These are phyloP conservation scores for Sclerotinia nivalis DNA, from an alignment of 2,329 filamentous ascomycete species.

Conservation along the genomic window DNA sequence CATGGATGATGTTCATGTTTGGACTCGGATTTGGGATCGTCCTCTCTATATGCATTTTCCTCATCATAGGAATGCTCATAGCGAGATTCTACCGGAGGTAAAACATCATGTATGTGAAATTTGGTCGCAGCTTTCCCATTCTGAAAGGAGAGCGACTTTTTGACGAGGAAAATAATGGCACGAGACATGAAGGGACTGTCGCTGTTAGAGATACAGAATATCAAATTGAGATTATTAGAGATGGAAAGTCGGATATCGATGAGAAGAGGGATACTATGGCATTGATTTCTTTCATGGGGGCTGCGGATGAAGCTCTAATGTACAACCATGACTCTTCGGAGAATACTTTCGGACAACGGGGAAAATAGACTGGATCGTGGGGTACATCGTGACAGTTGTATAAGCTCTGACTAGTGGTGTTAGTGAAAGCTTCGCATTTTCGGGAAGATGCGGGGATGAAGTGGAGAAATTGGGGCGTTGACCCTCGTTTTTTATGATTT, in stretches of 20 bases:
- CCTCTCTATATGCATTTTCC: neutral
- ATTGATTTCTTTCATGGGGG: neutral
- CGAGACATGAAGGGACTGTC: neutral
- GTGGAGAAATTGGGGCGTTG: neutral
- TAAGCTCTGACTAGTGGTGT: neutral
- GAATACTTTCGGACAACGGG: neutral
- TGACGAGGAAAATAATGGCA: neutral
- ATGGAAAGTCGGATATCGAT: neutral
- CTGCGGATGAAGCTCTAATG: neutral
- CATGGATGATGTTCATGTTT: neutral
- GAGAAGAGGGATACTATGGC: too few relatives aligned
- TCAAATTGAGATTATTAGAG: neutral
- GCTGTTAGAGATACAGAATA: rapidly evolving
- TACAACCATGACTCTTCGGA: neutral
- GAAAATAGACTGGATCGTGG: neutral
- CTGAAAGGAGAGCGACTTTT: neutral
- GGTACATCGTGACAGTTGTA: neutral
- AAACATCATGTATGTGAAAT: neutral
- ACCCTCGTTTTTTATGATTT: neutral
- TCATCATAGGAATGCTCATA: neutral
- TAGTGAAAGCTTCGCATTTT: neutral
- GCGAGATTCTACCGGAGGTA: rapidly evolving
- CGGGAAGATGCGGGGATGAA: neutral
- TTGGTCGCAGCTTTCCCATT: neutral
- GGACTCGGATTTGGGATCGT: neutral